phyloP scores from a whole-genome alignment of 805 yeast genomes.

The Scheffersomyces amazonensis region DNA sequence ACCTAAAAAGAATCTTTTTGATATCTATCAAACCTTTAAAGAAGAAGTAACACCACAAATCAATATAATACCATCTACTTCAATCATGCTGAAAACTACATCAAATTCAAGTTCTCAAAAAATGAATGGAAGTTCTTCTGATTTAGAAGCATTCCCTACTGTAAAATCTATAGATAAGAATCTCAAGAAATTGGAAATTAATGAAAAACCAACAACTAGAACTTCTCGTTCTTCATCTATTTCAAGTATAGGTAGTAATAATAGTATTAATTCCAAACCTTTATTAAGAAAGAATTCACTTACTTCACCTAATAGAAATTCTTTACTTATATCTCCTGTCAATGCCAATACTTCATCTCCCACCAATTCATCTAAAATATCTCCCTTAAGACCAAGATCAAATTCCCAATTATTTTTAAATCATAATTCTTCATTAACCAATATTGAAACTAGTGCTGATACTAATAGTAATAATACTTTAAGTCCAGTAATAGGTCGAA shows the following conservation, averaged over 20 bases:
- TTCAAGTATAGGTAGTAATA: conserved; percentile 19
- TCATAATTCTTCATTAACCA: conserved; percentile 12
- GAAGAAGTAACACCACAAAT: background rate
- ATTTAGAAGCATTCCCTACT: conserved; percentile 8
- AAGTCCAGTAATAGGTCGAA: conserved; percentile 12
- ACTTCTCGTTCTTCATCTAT: conserved; percentile 26
- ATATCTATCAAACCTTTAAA: conserved; percentile 6
- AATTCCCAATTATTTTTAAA: conserved; percentile 24
- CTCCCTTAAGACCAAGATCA: conserved; percentile 15
- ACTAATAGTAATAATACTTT: background rate
- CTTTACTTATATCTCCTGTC: conserved; percentile 8
- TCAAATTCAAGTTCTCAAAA: background rate
- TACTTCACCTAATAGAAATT: conserved; percentile 14
- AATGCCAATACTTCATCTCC: background rate
- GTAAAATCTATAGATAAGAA: conserved; percentile 5
- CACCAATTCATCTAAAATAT: background rate
- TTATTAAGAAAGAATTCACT: conserved; percentile 16
- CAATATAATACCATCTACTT: background rate
- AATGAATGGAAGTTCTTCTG: background rate
- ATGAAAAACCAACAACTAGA: conserved; percentile 9
- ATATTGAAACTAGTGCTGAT: background rate
- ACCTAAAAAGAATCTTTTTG: conserved; percentile 20
- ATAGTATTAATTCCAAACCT: conserved; percentile 6
- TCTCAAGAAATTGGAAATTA: conserved; percentile 14
- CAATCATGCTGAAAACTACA: no score